Evolutionary conservation across 345 rosid species (phyloP), one percentile per base, ranked within the genome.

Genomic region (Eucalyptus dawsonii): DNA sequence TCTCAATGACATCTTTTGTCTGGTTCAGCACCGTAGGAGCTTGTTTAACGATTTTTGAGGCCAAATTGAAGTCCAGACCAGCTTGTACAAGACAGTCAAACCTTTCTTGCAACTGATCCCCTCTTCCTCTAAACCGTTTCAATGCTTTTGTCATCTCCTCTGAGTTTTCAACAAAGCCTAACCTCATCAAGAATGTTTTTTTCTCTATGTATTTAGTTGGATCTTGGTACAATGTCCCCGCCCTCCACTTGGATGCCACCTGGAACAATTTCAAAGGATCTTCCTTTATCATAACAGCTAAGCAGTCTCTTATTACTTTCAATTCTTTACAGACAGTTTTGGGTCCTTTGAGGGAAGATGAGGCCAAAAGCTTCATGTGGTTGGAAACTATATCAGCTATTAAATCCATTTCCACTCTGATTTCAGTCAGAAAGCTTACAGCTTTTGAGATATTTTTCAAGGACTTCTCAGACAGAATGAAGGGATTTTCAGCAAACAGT

Each of bases 51-150:
- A 97, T 91, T 93, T 90, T 87, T 24, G 92, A 87, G 87, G 92
- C 96, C 42, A 88, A 88, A 87, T 93, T 90, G 88, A 49, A 86
- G 93, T 94, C 95, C 90, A 97, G 92, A 89, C 98, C 99, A 49
- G 99, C 96, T 87, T 91, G 88, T 83, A 96, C 93, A 16, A 97
- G 93, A 91, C 97, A 97, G 92, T 96, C 95, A 72, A 95, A 96
- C 90, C 99, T 96, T 94, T 97, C 99, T 92, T 96, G 98, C 80
- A 97, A 89, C 87, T 94, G 97, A 93, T 96, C 97, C 42, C 97
- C 98, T 91, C 97, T 94, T 60, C 98, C 98, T 90, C 97, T 93
- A 88, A 96, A 97, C 93, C 91, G 91, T 90, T 92, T 96, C 89
- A 93, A 89, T 86, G 98, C 97, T 88, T 90, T 94, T 65, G 90